Base-by-base conservation (phyloP, 805 yeast species). In the Myxozyma nipponensis region DNA sequence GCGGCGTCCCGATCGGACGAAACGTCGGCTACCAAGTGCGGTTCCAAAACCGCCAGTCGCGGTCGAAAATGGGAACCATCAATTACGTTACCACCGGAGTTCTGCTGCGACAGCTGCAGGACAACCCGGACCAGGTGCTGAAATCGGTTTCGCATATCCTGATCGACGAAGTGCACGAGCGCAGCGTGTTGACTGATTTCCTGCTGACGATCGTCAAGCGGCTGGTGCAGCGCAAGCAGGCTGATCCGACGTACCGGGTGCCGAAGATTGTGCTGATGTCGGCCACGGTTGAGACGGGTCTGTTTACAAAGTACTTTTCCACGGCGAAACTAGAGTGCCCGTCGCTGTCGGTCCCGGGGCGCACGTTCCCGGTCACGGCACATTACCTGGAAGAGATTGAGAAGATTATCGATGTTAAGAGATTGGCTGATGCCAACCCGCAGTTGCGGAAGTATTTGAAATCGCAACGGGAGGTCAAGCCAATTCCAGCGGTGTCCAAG, bases 311-410 rank as follows among this genome's bases (percentile, higher is more conserved):
- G 17, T 91, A 84, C 62, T 91, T 91, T 64, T 68, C 26, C 28
- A 2, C 32, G 9, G 34, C 15, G 23, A 34, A 19, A 9, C 18
- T 68, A 2, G 68, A 68, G 2, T 65, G 79, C 18, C 81, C 82
- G 15, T 85, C 83, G 53, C 75, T 84, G 36, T 96, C 88, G 63
- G 88, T 91, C 52, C 86, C 84, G 58, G 98, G 98, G 1, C 74
- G 98, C 58, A 91, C 98, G 0, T 93, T 85, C 67, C 98, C 98
- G 0, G 95, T 91, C 28, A 64, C 78, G 47, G 95, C 88, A 63
- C 71, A 69, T 51, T 90, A 79, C 61, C 73, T 93, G 53, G 93
- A 86, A 48, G 78, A 78, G 10, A 72, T 88, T 6, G 67, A 89
- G 23, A 41, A 9, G 13, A 23, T 25, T 9, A 22, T 17, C 39